Evolutionary conservation across 768 basidiomycete species (phyloP).

Genomic region (Dacryopinax spathularia): DNA sequence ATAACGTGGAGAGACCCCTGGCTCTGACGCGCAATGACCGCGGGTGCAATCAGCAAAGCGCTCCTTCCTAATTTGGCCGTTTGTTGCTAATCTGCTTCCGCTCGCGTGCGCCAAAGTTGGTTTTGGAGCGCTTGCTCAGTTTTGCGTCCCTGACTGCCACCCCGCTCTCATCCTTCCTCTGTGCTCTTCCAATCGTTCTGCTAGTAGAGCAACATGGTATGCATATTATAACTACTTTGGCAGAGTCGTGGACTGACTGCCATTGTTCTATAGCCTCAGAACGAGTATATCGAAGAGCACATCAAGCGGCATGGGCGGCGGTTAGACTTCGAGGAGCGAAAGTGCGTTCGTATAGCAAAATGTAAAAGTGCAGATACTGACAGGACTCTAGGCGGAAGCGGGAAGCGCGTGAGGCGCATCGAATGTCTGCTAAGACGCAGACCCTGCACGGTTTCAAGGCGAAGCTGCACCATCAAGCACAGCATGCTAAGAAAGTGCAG

Average conservation of each 20-base stretch:
- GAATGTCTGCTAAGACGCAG: conserved; percentile 71
- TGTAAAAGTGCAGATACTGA: conserved; percentile 2
- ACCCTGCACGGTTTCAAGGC: conserved; percentile 94
- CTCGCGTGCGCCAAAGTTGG: neutral
- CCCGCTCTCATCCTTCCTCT: neutral
- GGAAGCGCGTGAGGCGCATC: conserved; percentile 63
- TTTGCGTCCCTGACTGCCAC: neutral
- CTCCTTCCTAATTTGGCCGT: neutral
- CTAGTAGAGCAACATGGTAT: neutral
- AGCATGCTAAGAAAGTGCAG: conserved; percentile 94
- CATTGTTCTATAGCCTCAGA: conserved; percentile 34
- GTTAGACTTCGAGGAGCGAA: conserved; percentile 89
- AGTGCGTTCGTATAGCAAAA: conserved; percentile 36
- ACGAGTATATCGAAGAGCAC: conserved; percentile 98
- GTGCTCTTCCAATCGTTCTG: neutral
- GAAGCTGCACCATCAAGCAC: conserved; percentile 91
- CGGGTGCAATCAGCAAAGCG: neutral
- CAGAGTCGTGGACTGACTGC: neutral
- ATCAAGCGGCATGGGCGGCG: conserved; percentile 93
- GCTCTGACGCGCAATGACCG: neutral
- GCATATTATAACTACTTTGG: neutral
- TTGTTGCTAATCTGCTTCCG: neutral
- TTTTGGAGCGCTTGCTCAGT: neutral
- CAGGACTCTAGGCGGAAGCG: conserved; percentile 50
- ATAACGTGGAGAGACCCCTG: neutral